phyloP scores from a whole-genome alignment of 192 early-diverging fungal genomes.

The Rhizoclosmatium sp. region DNA sequence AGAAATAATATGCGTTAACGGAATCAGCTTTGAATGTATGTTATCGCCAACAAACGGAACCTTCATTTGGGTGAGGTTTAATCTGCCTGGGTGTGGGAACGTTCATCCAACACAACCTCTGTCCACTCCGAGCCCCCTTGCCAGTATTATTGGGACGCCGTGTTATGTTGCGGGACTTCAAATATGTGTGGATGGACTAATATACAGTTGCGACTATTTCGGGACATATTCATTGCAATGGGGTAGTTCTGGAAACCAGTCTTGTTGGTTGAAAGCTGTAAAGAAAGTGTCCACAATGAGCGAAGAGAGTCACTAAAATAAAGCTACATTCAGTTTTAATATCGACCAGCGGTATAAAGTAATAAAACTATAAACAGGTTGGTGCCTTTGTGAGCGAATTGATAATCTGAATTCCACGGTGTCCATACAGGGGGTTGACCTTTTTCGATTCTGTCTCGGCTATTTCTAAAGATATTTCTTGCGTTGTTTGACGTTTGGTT shows the following conservation, averaged over 20 bases:
- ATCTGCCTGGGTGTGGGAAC: too few relatives aligned
- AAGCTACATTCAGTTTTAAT: not conserved
- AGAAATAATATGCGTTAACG: not conserved
- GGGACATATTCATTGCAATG: not conserved
- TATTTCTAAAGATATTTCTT: slow-evolving; percentile 45
- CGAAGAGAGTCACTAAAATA: not conserved
- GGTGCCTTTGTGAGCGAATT: slow-evolving; percentile 36
- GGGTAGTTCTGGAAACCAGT: not conserved
- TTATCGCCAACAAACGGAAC: not conserved
- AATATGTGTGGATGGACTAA: not conserved
- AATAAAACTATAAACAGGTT: not conserved
- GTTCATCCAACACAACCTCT: too few relatives aligned
- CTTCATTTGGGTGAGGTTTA: not conserved
- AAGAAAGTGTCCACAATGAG: not conserved
- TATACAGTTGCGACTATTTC: not conserved
- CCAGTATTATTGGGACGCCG: too few relatives aligned
- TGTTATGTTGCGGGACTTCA: not conserved
- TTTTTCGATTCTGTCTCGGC: slow-evolving; percentile 42
- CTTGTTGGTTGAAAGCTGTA: not conserved
- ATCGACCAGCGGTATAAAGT: not conserved
- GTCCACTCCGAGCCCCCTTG: too few relatives aligned
- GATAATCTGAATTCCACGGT: slow-evolving; percentile 51
- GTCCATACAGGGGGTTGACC: slow-evolving; percentile 49
- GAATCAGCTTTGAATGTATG: not conserved
- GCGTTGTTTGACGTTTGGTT: slow-evolving; percentile 40